phyloP scores from a whole-genome alignment of 1,284 basidiomycete species.

The Mycosarcoma mackinlayi region DNA sequence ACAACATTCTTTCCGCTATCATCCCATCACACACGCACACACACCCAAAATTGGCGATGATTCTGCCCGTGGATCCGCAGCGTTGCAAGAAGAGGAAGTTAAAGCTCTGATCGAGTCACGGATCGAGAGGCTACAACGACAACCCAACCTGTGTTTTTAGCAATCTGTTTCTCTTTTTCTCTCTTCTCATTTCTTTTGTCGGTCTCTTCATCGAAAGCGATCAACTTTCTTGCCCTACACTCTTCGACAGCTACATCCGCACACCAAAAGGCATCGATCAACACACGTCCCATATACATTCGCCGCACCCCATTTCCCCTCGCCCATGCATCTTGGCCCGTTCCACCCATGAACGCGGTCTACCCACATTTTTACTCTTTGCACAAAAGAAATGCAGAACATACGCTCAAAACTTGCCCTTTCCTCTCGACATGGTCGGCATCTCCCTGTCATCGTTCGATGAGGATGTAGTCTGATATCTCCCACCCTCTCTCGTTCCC shows the following conservation, averaged over 20 bases:
- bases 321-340: conserved; percentile 20
- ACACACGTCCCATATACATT: conserved; percentile 4
- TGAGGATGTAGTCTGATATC: too few relatives aligned
- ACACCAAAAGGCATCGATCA: conserved; percentile 13
- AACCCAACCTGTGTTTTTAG: conserved; percentile 47
- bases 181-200: conserved; percentile 46
- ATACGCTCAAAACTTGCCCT: conserved; percentile 17
- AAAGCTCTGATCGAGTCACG: conserved; percentile 1
- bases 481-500: neutral
- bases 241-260: conserved; percentile 1
- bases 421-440: neutral
- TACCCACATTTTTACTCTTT: conserved; percentile 20
- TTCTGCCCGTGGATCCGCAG: conserved; percentile 23
- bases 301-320: conserved; percentile 1
- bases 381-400: conserved; percentile 51
- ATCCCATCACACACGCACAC: conserved; percentile 8
- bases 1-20: too few relatives aligned
- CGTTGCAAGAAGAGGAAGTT: neutral
- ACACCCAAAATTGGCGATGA: conserved; percentile 43
- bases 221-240: conserved; percentile 1
- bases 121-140: conserved; percentile 1
- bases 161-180: conserved; percentile 19
- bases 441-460: too few relatives aligned
- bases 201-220: conserved; percentile 4
- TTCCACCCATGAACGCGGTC: conserved; percentile 18